Evolutionary conservation across 1,139 yeast genomes (phyloP).

Genomic region (Pichia sp.): DNA sequence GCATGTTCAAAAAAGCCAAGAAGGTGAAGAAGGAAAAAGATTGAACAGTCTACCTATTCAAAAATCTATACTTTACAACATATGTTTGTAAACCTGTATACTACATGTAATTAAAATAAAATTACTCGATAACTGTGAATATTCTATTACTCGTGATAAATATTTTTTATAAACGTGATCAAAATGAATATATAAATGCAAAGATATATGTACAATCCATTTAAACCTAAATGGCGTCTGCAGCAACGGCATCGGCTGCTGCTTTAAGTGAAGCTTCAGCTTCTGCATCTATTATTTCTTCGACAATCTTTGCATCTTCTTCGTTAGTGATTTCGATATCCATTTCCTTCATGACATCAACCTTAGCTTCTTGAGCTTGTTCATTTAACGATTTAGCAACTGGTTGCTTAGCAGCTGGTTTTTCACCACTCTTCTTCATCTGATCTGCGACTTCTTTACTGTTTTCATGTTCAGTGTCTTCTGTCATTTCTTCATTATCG

Average conservation of each 20-base stretch:
- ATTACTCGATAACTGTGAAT: too few relatives aligned
- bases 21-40: slow-evolving; percentile 14
- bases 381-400: slow-evolving; percentile 20
- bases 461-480: slow-evolving; percentile 13
- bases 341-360: slow-evolving; percentile 4
- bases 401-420: slow-evolving; percentile 26
- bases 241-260: background rate
- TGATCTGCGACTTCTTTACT: slow-evolving; percentile 17
- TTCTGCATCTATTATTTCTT: background rate
- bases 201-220: too few relatives aligned
- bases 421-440: slow-evolving; percentile 24
- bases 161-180: too few relatives aligned
- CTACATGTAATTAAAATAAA: too few relatives aligned
- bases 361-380: slow-evolving; percentile 12
- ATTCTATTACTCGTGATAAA: too few relatives aligned
- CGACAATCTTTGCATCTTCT: background rate
- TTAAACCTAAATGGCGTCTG: too few relatives aligned
- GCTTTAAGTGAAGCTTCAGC: slow-evolving; percentile 20
- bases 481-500: slow-evolving; percentile 8
- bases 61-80: too few relatives aligned
- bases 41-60: too few relatives aligned
- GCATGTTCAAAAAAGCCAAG: slow-evolving; percentile 23
- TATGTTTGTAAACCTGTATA: background rate
- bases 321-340: background rate
- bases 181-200: too few relatives aligned